Evolutionary conservation across 306 rosid species (phyloP).

Genomic region (Delonix regia): DNA sequence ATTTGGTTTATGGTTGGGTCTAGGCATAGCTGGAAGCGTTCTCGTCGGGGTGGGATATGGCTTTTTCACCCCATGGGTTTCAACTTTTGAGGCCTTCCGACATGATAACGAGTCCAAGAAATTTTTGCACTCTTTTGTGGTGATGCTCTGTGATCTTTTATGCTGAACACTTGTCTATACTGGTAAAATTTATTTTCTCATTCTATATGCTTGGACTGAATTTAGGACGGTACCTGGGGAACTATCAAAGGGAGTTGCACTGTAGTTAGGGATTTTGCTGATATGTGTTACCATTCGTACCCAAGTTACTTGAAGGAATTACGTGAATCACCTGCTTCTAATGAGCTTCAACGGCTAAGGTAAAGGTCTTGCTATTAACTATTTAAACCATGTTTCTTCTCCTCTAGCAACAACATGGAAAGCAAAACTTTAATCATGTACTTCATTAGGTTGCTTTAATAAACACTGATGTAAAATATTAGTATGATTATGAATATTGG

Average conservation of each 20-base stretch:
- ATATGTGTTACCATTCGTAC: constrained; percentile 76
- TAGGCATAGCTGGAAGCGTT: constrained; percentile 75
- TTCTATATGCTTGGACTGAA: constrained; percentile 7
- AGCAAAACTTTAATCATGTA: background rate
- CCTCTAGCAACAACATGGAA: background rate
- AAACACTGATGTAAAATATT: background rate
- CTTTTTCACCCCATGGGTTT: constrained; percentile 83
- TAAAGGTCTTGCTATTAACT: constrained; percentile 25
- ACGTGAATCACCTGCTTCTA: constrained; percentile 62
- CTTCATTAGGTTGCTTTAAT: background rate
- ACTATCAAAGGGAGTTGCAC: constrained; percentile 87
- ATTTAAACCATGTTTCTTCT: background rate
- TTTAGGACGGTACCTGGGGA: constrained; percentile 84
- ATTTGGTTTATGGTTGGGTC: constrained; percentile 82
- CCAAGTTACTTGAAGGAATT: constrained; percentile 72
- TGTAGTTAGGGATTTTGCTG: constrained; percentile 86
- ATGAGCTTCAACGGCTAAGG: constrained; percentile 64
- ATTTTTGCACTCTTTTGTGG: constrained; percentile 65
- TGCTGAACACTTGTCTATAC: constrained; percentile 12
- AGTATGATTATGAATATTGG: background rate
- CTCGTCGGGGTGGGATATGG: constrained; percentile 84
- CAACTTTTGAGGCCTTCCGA: constrained; percentile 90
- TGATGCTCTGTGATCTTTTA: constrained; percentile 31
- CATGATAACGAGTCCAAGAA: constrained; percentile 59
- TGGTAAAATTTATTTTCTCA: background rate